Evolutionary conservation across 768 basidiomycete species (phyloP), one percentile per base, ranked within the genome.

Genomic region (Clavaria fumosa): DNA sequence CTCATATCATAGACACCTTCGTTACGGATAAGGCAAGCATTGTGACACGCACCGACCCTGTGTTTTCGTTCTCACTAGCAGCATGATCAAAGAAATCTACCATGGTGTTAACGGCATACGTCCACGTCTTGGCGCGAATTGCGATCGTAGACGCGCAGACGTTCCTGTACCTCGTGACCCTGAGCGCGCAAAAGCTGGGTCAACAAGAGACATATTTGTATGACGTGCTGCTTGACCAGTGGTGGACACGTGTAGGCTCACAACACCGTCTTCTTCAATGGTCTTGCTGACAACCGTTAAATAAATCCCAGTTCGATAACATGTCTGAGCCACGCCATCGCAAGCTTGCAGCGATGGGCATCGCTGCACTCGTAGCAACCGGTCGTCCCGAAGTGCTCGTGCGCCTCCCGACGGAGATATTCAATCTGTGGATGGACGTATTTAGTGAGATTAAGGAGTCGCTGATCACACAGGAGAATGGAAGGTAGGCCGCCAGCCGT

Each of bases 361-460:
- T 84, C 31, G 82, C 83, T 2, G 62, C 69, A 31, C 66, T 91
- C 3, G 74, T 84, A 23, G 71, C 82, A 0, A 85, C 84, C 0
- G 83, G 72, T 9, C 69, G 72, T 15, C 66, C 67, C 0, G 78
- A 84, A 47, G 75, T 88, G 7, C 69, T 93, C 7, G 62, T 69
- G 21, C 69, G 81, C 14, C 57, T 93, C 18, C 66, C 72, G 10
- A 68, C 64, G 3, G 88, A 90, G 47, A 72, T 86, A 18, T 82
- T 84, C 54, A 81, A 84, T 48, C 57, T 89, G 20, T 93, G 88
- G 88, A 59, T 80, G 26, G 88, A 90, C 44, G 88, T 90, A 4
- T 75, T 91, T 37, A 80, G 78, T 10, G 86, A 90, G 52, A 65
- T 90, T 35, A 80, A 76, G 49, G 89, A 91, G 55, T 73, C 73